A percentile compares a stretch with the other conserved stretches of the same genome.
These are phyloP conservation scores for Colletotrichum abscissum DNA, from an alignment of 2,329 filamentous ascomycete species.

Conservation along the genomic window DNA sequence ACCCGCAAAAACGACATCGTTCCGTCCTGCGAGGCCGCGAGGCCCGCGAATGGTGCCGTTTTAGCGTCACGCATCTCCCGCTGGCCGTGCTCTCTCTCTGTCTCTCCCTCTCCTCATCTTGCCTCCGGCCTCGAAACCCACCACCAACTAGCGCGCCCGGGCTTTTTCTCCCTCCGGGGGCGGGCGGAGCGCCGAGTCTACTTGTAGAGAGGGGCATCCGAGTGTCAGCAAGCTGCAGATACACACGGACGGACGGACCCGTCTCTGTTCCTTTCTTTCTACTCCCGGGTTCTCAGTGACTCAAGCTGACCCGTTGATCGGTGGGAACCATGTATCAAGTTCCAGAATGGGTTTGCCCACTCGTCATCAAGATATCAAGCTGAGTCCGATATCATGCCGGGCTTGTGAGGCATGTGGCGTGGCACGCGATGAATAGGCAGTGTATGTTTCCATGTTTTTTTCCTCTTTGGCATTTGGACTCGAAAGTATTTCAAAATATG, in stretches of 20 bases:
- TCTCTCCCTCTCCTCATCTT: too few relatives aligned
- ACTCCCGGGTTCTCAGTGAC: neutral
- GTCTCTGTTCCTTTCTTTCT: too few relatives aligned
- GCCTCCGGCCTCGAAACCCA: too few relatives aligned
- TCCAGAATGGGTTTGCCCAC: neutral
- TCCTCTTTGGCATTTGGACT: neutral
- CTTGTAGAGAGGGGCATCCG: neutral
- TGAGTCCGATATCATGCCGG: neutral
- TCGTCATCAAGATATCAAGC: neutral
- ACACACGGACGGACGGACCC: neutral
- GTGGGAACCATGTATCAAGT: neutral
- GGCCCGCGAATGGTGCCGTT: neutral
- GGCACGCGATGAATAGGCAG: neutral
- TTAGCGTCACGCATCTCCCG: neutral
- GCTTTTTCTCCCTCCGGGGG: neutral
- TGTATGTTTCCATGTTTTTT: neutral
- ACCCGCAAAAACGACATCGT: neutral
- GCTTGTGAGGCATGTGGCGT: neutral
- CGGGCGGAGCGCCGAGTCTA: neutral
- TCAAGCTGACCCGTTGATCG: neutral
- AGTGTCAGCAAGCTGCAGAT: constrained; percentile 19
- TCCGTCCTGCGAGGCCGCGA: too few relatives aligned
- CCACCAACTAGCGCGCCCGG: neutral
- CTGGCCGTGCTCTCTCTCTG: neutral
- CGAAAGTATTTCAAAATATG: neutral